Evolutionary conservation across 768 basidiomycete genomes (phyloP).

Genomic region (Dacryopinax spathularia): DNA sequence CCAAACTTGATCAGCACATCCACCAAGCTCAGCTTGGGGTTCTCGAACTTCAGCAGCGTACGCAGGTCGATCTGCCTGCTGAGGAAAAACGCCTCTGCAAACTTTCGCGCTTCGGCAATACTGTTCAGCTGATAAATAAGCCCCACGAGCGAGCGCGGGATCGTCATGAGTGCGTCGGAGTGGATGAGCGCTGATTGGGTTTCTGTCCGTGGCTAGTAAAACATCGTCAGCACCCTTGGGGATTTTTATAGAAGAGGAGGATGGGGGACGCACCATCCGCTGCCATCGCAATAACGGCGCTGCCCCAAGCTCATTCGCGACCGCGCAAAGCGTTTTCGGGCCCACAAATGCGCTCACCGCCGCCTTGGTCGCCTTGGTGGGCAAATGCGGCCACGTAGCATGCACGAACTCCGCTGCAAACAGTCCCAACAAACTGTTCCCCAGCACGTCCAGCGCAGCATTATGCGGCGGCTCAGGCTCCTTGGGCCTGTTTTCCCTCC

Average conservation of each 20-base stretch:
- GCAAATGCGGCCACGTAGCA: conserved; percentile 73
- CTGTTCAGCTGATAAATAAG: conserved; percentile 81
- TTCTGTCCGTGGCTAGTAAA: neutral
- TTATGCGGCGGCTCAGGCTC: conserved; percentile 49
- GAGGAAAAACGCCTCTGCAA: conserved; percentile 81
- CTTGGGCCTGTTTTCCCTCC: conserved; percentile 42
- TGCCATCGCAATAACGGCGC: conserved; percentile 68
- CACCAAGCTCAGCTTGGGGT: conserved; percentile 64
- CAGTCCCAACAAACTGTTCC: conserved; percentile 79
- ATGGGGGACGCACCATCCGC: conserved; percentile 41
- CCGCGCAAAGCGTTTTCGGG: conserved; percentile 61
- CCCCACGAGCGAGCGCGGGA: conserved; percentile 75
- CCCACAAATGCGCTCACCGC: conserved; percentile 89
- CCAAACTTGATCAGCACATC: conserved; percentile 58
- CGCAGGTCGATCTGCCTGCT: conserved; percentile 70
- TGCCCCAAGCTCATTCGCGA: conserved; percentile 78
- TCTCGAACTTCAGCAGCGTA: conserved; percentile 61
- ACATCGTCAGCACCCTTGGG: conserved; percentile 29
- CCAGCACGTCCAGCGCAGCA: conserved; percentile 55
- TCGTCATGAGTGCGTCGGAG: conserved; percentile 76
- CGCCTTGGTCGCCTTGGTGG: conserved; percentile 79
- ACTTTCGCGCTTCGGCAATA: conserved; percentile 69
- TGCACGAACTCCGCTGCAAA: conserved; percentile 77
- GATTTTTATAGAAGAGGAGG: neutral
- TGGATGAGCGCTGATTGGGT: conserved; percentile 42